Base-by-base conservation (phyloP, 345 rosid species). In the Turritis glabra region DNA sequence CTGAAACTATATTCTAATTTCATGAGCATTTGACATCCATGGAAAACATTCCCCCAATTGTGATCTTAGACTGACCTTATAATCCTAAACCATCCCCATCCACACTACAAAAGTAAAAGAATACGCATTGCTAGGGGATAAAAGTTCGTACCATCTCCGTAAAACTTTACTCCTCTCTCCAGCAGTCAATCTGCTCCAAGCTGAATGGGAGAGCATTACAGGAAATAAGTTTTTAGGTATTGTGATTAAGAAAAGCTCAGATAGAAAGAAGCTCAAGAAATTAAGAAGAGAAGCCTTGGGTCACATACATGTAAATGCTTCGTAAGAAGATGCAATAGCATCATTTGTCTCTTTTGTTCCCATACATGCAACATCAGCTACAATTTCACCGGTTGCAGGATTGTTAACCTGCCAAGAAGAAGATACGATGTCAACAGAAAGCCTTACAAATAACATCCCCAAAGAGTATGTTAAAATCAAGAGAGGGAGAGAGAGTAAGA, bases 151-250 rank as follows among this genome's bases (percentile, higher is more conserved):
- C 99, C 99, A 95, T 79, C 80, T 89, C 66, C 94, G 80, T 67
- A 95, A 75, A 68, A 19, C 69, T 81, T 81, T 86, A 85, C 97
- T 92, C 86, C 99, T 89, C 69, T 90, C 94, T 53, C 80, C 80
- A 64, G 97, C 97, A 65, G 98, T 85, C 57, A 82, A 74, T 72
- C 80, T 92, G 83, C 99, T 92, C 99, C 99, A 95, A 71, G 93
- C 99, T 95, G 74, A 75, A 41, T 67, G 41, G 26, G 41, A 71
- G 12, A 56, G 25, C n/a, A 52, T 61, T 15, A 52, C 9, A 60
- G 25, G 41, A 50, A 46, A 18, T 19, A 58, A 19, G 13, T 26
- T 22, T n/a, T 2, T 3, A 46, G 38, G 27, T 53, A 53, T 15
- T 7, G n/a, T n/a, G n/a, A 19, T 0, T 7, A 68, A 60, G 54